Conservation (phyloP, 768 basidiomycete genomes). For the Termitomyces sp. region DNA sequence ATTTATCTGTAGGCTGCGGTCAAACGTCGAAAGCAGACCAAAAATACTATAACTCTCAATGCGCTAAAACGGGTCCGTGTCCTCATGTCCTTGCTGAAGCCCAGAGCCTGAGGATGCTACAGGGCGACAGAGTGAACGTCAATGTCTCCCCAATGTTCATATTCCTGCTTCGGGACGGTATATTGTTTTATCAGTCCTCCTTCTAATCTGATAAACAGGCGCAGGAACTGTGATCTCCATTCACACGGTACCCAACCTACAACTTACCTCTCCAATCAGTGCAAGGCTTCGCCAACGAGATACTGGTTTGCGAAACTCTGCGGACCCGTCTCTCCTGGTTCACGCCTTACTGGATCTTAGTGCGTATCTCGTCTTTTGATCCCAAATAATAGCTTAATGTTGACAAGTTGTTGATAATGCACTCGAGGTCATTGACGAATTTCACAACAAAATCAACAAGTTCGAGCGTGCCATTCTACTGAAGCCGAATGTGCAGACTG, state of each 20-base stretch:
- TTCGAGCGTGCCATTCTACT: constrained; percentile 57
- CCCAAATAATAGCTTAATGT: not conserved
- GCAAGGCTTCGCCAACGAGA: constrained; percentile 50
- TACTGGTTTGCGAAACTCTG: constrained; percentile 54
- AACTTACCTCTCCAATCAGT: constrained; percentile 49
- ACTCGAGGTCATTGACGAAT: constrained; percentile 63
- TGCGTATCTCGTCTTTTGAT: constrained; percentile 16
- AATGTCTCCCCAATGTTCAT: constrained; percentile 56
- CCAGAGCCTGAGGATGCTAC: not conserved
- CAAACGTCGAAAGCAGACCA: constrained; percentile 9
- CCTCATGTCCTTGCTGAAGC: not conserved
- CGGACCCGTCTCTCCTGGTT: constrained; percentile 64
- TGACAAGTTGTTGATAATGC: constrained; percentile 57
- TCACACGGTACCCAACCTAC: constrained; percentile 35
- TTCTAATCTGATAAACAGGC: not conserved
- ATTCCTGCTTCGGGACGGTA: constrained; percentile 57
- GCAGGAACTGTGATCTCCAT: constrained; percentile 57
- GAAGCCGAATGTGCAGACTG: constrained; percentile 55
- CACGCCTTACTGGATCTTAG: constrained; percentile 62
- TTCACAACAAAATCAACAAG: constrained; percentile 54
- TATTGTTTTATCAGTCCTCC: not conserved
- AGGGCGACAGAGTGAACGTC: constrained; percentile 49
- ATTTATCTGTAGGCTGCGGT: constrained; percentile 8
- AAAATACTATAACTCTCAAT: constrained; percentile 12
- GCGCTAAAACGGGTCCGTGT: constrained; percentile 15